Conservation (phyloP, 371 early-diverging fungal genomes). For the Lichtheimia hyalospora region DNA sequence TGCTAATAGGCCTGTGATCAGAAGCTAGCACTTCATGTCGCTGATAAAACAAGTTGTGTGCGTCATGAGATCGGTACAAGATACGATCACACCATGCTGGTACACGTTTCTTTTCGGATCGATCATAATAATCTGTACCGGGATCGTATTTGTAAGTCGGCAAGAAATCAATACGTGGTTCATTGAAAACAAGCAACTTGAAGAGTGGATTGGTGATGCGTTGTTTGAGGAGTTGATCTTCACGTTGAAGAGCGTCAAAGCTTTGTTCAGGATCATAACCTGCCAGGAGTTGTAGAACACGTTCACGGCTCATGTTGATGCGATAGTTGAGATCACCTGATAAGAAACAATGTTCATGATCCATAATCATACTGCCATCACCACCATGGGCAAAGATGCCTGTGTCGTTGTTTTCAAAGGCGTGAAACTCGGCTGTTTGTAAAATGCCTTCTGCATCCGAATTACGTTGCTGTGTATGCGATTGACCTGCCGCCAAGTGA, state of each 20-base stretch:
- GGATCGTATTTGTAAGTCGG: conserved; percentile 89
- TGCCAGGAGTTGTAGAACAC: conserved; percentile 53
- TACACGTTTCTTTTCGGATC: conserved; percentile 76
- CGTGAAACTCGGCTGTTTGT: conserved; percentile 58
- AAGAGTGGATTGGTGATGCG: conserved; percentile 51
- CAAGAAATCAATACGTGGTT: conserved; percentile 66
- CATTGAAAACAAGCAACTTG: conserved; percentile 62
- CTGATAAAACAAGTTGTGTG: conserved; percentile 40
- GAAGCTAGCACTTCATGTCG: conserved; percentile 68
- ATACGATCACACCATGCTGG: conserved; percentile 90
- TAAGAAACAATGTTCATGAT: conserved; percentile 77
- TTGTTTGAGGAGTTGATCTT: conserved; percentile 72
- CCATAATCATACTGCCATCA: conserved; percentile 71
- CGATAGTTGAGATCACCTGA: conserved; percentile 87
- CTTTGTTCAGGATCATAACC: conserved; percentile 17
- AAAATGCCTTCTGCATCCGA: conserved; percentile 73
- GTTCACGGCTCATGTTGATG: conserved; percentile 55
- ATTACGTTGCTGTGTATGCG: conserved; percentile 70
- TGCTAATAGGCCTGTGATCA: conserved; percentile 81
- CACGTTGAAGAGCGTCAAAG: conserved; percentile 36
- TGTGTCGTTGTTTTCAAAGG: background rate
- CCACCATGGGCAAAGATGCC: conserved; percentile 32
- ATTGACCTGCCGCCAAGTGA: conserved; percentile 87
- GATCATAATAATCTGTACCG: conserved; percentile 69
- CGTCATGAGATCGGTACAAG: conserved; percentile 45